These are phyloP conservation scores for Fusarium veterinarium DNA, from an alignment of 2,329 filamentous ascomycete species.

Conservation along the genomic window DNA sequence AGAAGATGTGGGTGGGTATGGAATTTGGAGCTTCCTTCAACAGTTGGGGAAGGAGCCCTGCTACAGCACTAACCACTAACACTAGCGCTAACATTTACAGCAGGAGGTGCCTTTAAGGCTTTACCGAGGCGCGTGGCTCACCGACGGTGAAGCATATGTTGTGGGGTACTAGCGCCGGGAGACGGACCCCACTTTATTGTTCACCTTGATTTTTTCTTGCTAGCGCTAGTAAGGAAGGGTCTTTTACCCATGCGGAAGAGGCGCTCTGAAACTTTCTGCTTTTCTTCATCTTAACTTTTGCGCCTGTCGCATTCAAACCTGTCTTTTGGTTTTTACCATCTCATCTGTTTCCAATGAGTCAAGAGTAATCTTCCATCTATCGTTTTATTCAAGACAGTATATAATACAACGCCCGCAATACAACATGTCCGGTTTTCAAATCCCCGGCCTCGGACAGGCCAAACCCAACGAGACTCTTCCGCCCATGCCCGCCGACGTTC, in stretches of 20 bases:
- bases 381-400: not conserved
- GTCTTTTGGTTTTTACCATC: not conserved
- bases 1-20: slow-evolving; percentile 1
- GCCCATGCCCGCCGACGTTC: slow-evolving; percentile 50
- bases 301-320: slow-evolving; percentile 7
- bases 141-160: slow-evolving; percentile 13
- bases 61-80: not conserved
- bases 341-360: not conserved
- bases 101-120: not conserved
- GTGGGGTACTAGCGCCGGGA: slow-evolving; percentile 33
- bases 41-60: slow-evolving; percentile 41
- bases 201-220: slow-evolving; percentile 51
- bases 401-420: not conserved
- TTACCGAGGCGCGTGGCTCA: slow-evolving; percentile 28
- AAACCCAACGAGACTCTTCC: slow-evolving; percentile 57
- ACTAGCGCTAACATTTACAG: slow-evolving; percentile 13
- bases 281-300: slow-evolving; percentile 18
- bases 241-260: slow-evolving; percentile 13
- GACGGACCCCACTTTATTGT: slow-evolving; percentile 33
- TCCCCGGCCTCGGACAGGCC: slow-evolving; percentile 57
- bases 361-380: not conserved
- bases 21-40: slow-evolving; percentile 44
- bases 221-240: slow-evolving; percentile 28
- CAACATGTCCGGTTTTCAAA: slow-evolving; percentile 57
- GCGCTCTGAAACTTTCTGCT: slow-evolving; percentile 17